These are phyloP conservation scores for Babesia caballi DNA, from an alignment of 169 alveolate species.

Conservation along the genomic window DNA sequence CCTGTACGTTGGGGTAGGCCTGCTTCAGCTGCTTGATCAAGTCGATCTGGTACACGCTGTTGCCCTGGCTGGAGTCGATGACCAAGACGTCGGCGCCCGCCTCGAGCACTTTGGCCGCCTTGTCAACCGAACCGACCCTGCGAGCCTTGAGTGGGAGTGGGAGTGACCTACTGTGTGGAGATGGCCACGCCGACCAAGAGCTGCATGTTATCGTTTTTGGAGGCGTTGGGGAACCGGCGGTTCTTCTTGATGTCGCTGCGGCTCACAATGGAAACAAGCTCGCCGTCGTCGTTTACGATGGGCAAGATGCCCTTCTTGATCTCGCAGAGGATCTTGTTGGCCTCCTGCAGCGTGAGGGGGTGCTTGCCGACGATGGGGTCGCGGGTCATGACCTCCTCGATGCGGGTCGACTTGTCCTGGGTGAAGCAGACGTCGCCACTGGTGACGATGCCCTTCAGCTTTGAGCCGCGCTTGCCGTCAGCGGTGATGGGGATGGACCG, in stretches of 20 bases:
- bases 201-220: slow-evolving; percentile 85
- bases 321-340: slow-evolving; percentile 76
- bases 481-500: slow-evolving; percentile 85
- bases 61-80: slow-evolving; percentile 92
- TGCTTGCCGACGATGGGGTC: slow-evolving; percentile 79
- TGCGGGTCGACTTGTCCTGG: slow-evolving; percentile 73
- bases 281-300: slow-evolving; percentile 80
- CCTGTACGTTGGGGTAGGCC: slow-evolving; percentile 80
- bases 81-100: slow-evolving; percentile 79
- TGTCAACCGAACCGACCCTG: slow-evolving; percentile 62
- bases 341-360: slow-evolving; percentile 82
- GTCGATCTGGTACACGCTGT: slow-evolving; percentile 85
- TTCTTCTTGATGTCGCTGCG: slow-evolving; percentile 85
- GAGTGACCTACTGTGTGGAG: slow-evolving; percentile 63
- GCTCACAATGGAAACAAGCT: slow-evolving; percentile 84
- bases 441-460: slow-evolving; percentile 84
- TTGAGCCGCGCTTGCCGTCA: slow-evolving; percentile 82
- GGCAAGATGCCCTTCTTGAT: slow-evolving; percentile 84
- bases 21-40: slow-evolving; percentile 82
- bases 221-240: slow-evolving; percentile 83
- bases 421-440: slow-evolving; percentile 84
- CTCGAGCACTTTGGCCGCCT: slow-evolving; percentile 62
- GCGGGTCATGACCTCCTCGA: slow-evolving; percentile 81
- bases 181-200: slow-evolving; percentile 87
- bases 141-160: neutral